Base-by-base conservation (phyloP, 768 basidiomycete genomes). In the Leccinellum luteum region DNA sequence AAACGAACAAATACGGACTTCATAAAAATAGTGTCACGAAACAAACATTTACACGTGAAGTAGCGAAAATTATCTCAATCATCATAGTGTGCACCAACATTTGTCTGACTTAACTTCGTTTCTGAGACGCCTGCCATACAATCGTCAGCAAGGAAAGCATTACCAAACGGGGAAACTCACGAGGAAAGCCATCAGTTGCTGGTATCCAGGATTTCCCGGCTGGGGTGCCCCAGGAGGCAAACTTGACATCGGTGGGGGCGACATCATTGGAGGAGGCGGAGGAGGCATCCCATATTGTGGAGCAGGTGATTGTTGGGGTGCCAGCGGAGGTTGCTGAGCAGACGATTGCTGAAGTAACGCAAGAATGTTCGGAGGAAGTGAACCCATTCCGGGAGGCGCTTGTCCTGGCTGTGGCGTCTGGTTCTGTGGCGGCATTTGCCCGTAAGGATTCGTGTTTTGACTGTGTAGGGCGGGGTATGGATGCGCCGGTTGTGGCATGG, bases 111-210 rank as follows among this genome's bases (percentile, higher is more conserved):
- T 54, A 71, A 6, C 64, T 52, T 58, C 70, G 68, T 55, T 71
- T 71, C 58, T 71, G 70, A 15, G 69, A 58, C 6, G 70, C 67
- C 67, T 71, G 27, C n/a, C 27, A 15, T 10, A 1, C 7, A 34
- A 43, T 8, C 17, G 25, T 61, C 30, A 67, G 30, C 1, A 8
- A 23, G 7, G n/a, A 23, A 51, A 9, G 13, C n/a, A 6, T 0
- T 2, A 23, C 55, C 15, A 38, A 6, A 9, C 14, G 3, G 19
- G n/a, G n/a, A 50, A 14, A 70, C 83, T 73, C 58, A 89, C 87
- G 60, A 87, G 74, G 65, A 83, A 89, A 17, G 83, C 81, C 84
- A 90, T 86, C 45, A 89, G 70, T 63, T 87, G 84, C 62, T 85
- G 84, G 62, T 85, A 87, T 49, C 74, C 77, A 0, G 73, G 72